Base-by-base conservation (phyloP, 1,284 basidiomycete genomes). In the Sporisorium exsertum region DNA sequence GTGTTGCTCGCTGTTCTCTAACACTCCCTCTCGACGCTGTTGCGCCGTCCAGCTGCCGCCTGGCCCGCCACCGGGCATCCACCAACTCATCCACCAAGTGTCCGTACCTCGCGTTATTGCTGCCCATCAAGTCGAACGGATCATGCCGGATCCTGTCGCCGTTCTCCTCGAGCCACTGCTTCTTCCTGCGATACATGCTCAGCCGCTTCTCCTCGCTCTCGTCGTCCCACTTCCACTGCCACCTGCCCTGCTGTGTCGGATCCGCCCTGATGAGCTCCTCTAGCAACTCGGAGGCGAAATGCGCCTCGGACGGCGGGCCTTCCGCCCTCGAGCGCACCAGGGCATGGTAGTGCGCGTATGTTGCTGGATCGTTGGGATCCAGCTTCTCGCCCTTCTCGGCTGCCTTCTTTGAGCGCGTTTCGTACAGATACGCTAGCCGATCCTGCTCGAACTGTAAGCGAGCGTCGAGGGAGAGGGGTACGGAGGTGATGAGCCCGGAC, bases 61-160 rank as follows among this genome's bases (percentile, higher is more conserved):
- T 9, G 0, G 47, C 26, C 18, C 53, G 42, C 64, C 59, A 72
- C 9, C 60, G 20, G 0, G 49, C 50, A 22, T 47, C 29, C 0
- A 73, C 65, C 40, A 73, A 26, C 29, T 58, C 37, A 0, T 35
- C 20, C 12, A 62, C 52, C 22, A 74, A 47, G 35, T 64, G 27
- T 0, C 58, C 46, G 37, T 77, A 77, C 29, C 50, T 53, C 7
- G 52, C 27, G 1, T 24, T 37, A 49, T 72, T 77, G 33, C 22
- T 40, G 0, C 75, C 75, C n/a, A 73, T 22, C 24, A 77, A 42
- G 32, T 77, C 75, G 43, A 77, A 77, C 8, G 75, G 75, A 51
- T 77, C 75, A 35, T 63, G 50, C 5, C 57, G 13, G 33, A 77
- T 77, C 10, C 70, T 35, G 1, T 64, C 46, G 9, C 37, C 45